These are phyloP conservation scores for Lagenaria siceraria DNA, from an alignment of 306 rosid genomes.

Conservation along the genomic window DNA sequence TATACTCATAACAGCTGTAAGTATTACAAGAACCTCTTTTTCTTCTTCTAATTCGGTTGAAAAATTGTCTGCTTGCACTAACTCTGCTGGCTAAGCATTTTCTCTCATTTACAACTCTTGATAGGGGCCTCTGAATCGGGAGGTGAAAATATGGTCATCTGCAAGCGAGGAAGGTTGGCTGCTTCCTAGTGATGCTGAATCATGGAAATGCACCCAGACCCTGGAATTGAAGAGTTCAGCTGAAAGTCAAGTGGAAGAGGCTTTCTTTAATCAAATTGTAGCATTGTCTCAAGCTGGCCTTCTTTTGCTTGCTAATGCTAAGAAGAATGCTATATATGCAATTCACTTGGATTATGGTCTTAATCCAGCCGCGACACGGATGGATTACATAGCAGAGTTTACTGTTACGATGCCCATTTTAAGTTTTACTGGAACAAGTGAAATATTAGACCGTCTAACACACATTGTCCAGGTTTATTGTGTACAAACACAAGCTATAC, in stretches of 20 bases:
- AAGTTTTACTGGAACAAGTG: constrained; percentile 91
- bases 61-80: not conserved
- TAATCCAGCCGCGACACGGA: constrained; percentile 62
- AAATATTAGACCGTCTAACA: constrained; percentile 60
- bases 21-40: constrained; percentile 3
- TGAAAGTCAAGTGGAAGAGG: constrained; percentile 57
- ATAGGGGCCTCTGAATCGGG: constrained; percentile 87
- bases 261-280: constrained; percentile 91
- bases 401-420: constrained; percentile 95
- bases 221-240: constrained; percentile 82
- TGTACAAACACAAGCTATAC: constrained; percentile 98
- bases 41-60: not conserved
- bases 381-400: constrained; percentile 93
- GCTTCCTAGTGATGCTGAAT: constrained; percentile 72
- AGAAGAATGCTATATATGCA: constrained; percentile 97
- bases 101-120: not conserved
- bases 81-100: not conserved
- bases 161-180: constrained; percentile 89
- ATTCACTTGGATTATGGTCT: constrained; percentile 80
- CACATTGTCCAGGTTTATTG: constrained; percentile 90
- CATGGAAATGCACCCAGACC: constrained; percentile 88
- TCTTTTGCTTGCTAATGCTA: constrained; percentile 95
- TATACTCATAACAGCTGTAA: constrained; percentile 82
- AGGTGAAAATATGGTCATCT: constrained; percentile 86
- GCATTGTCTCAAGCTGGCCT: constrained; percentile 89